Conservation (phyloP, 192 early-diverging fungal genomes). For the Backusella sp. region DNA sequence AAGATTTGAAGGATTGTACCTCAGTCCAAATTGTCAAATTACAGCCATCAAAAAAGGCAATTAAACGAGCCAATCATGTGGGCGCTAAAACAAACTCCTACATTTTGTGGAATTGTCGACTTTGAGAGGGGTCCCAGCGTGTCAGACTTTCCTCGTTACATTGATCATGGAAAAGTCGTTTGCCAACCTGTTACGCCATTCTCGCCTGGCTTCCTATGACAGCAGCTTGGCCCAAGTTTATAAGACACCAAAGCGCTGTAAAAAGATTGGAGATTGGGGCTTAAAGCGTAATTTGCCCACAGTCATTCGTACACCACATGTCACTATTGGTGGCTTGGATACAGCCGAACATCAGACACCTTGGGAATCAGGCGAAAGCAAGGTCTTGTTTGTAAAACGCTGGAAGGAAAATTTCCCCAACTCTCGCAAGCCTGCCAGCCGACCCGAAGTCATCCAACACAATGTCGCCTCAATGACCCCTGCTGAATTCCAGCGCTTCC, state of each 20-base stretch:
- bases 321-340: constrained; percentile 60
- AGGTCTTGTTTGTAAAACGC: constrained; percentile 54
- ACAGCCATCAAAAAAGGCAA: neutral
- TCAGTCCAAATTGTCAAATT: neutral
- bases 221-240: constrained; percentile 70
- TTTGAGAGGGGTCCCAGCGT: neutral
- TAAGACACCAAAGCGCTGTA: constrained; percentile 52
- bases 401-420: constrained; percentile 78
- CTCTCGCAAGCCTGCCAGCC: constrained; percentile 49
- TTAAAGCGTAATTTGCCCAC: constrained; percentile 71
- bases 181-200: constrained; percentile 58
- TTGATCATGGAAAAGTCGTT: constrained; percentile 19
- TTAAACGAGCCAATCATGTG: neutral
- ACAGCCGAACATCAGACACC: constrained; percentile 70
- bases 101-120: neutral
- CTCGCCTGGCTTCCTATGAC: constrained; percentile 68
- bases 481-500: constrained; percentile 58
- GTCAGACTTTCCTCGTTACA: neutral
- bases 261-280: constrained; percentile 69
- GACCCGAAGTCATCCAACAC: constrained; percentile 35
- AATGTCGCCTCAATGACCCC: constrained; percentile 60
- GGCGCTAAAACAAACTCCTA: neutral
- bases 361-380: constrained; percentile 59
- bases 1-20: too few relatives aligned
- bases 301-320: constrained; percentile 55